These are phyloP conservation scores for Kurtzmaniella quercitrusa DNA, from an alignment of 1,139 yeast species.

Conservation along the genomic window DNA sequence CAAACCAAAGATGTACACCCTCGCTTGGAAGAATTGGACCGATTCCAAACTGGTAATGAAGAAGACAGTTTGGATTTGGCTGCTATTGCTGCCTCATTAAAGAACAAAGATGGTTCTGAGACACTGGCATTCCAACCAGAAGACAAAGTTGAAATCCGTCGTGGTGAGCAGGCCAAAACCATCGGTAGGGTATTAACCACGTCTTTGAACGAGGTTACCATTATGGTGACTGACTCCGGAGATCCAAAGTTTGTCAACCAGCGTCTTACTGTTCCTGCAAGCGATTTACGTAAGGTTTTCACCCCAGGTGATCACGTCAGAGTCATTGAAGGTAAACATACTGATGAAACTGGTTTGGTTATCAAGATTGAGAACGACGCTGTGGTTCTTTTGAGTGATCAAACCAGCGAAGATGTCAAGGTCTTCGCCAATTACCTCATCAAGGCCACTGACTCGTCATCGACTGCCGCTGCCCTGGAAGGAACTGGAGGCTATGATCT, in stretches of 20 bases:
- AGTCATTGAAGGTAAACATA: conserved; percentile 85
- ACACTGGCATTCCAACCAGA: conserved; percentile 76
- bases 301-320: conserved; percentile 93
- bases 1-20: conserved; percentile 87
- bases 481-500: conserved; percentile 57
- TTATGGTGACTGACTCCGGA: conserved; percentile 51
- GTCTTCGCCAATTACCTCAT: conserved; percentile 88
- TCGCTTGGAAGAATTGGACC: conserved; percentile 79
- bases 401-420: conserved; percentile 80
- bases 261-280: conserved; percentile 65
- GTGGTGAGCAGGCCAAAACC: conserved; percentile 92
- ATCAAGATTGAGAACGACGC: conserved; percentile 78
- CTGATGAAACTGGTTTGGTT: conserved; percentile 93
- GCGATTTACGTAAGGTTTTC: conserved; percentile 80
- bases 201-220: conserved; percentile 58
- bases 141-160: conserved; percentile 84
- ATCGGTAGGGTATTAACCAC: conserved; percentile 74
- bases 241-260: conserved; percentile 46
- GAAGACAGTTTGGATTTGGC: conserved; percentile 81
- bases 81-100: conserved; percentile 78
- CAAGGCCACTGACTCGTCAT: conserved; percentile 70
- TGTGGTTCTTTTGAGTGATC: conserved; percentile 85
- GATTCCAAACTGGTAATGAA: conserved; percentile 64
- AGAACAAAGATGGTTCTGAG: conserved; percentile 43
- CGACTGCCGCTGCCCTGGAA: conserved; percentile 35